A percentile compares a stretch with the other conserved stretches of the same genome.
Evolutionary conservation across 2,329 filamentous ascomycete species (phyloP).

Genomic region (Orbilia brochopaga): DNA sequence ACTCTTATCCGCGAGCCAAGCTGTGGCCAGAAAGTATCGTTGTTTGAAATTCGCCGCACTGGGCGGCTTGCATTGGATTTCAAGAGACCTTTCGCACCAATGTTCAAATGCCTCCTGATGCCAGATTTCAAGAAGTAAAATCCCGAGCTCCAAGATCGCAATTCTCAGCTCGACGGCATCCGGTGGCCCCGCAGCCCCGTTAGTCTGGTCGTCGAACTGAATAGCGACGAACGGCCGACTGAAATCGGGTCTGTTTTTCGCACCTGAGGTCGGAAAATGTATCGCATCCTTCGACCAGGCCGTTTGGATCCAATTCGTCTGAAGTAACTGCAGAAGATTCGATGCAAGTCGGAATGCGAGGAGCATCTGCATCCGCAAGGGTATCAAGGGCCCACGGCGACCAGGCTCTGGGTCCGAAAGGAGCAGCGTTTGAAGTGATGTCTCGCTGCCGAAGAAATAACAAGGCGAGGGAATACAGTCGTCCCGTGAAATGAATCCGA

Average conservation of each 20-base stretch:
- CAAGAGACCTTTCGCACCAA: conserved; percentile 41
- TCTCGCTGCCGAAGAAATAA: conserved; percentile 37
- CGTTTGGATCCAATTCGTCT: conserved; percentile 48
- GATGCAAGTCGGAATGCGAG: conserved; percentile 52
- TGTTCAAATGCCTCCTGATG: conserved; percentile 52
- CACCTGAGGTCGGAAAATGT: conserved; percentile 29
- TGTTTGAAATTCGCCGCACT: conserved; percentile 4
- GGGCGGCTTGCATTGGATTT: conserved; percentile 28
- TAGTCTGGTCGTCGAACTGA: conserved; percentile 18
- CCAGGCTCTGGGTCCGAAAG: neutral
- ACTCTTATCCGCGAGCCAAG: conserved; percentile 26
- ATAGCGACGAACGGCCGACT: conserved; percentile 31
- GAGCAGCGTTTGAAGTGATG: conserved; percentile 14
- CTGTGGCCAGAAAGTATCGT: conserved; percentile 21
- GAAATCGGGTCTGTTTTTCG: conserved; percentile 19
- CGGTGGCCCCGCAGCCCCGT: neutral
- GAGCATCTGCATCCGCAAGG: conserved; percentile 46
- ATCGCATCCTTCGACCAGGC: conserved; percentile 51
- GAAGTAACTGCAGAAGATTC: conserved; percentile 52
- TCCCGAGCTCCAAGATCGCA: conserved; percentile 54
- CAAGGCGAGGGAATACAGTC: neutral
- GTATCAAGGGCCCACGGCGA: conserved; percentile 19
- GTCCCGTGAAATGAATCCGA: conserved; percentile 25
- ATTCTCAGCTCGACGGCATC: conserved; percentile 38
- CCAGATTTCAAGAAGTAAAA: conserved; percentile 55